Percentiles rank a stretch among this genome's conserved stretches.
Conservation (phyloP, 1,139 yeast species). For the Scheffersomyces parashehatae region DNA sequence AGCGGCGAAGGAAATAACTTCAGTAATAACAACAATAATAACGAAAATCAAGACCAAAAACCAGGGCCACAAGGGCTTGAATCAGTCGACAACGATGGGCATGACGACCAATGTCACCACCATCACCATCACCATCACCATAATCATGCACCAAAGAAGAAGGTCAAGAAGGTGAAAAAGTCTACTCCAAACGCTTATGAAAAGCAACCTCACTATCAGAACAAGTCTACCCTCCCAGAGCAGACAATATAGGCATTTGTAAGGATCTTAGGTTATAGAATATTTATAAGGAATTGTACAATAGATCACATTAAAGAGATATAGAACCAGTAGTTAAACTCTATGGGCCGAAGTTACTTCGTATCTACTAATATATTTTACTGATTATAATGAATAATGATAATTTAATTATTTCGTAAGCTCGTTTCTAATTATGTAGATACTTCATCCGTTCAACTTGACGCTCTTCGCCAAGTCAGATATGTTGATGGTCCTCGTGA, state of each 20-base stretch:
- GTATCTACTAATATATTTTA: too few relatives aligned
- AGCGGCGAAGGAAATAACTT: slow-evolving; percentile 8
- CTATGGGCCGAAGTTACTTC: too few relatives aligned
- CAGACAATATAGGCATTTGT: background rate
- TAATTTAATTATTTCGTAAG: too few relatives aligned
- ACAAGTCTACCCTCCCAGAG: slow-evolving; percentile 19
- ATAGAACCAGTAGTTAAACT: too few relatives aligned
- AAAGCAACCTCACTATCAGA: slow-evolving; percentile 63
- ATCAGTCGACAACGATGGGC: background rate
- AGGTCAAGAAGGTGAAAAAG: slow-evolving; percentile 6
- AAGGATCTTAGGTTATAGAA: too few relatives aligned
- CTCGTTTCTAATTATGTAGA: too few relatives aligned
- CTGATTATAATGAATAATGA: too few relatives aligned
- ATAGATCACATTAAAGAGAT: too few relatives aligned
- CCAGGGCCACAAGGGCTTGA: background rate
- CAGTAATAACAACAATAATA: slow-evolving; percentile 5
- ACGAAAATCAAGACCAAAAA: slow-evolving; percentile 2
- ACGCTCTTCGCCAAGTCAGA: background rate
- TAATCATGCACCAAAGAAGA: slow-evolving; percentile 7
- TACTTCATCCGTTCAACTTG: background rate
- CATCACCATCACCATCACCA: slow-evolving; percentile 2
- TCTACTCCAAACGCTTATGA: slow-evolving; percentile 71
- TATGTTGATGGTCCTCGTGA: background rate
- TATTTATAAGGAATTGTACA: too few relatives aligned
- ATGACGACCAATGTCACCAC: too few relatives aligned